Base-by-base conservation (phyloP, 352 stramenopile species). In the Phytophthora megakarya region DNA sequence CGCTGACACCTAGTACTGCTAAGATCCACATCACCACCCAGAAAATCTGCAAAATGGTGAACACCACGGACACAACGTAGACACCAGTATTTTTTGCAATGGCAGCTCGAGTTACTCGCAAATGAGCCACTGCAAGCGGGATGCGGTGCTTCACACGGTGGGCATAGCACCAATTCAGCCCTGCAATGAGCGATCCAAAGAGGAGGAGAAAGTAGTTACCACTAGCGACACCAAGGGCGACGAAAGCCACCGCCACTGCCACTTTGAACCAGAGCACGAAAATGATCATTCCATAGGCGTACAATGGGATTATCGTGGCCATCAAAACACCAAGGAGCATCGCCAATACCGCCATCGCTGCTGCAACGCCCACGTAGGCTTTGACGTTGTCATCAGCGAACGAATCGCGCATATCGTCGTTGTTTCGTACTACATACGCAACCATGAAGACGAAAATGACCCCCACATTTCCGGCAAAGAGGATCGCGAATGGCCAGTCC, bases 51-150 rank as follows among this genome's bases (percentile, higher is more conserved):
- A 97, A 43, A 50, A 96, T 56, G 38, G 96, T 79, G 23, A 88
- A 89, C 22, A 88, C 26, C 43, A 97, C 88, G 13, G 91, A 84
- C 6, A 96, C 61, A 9, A 82, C 35, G 59, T 96, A 90, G 38
- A 89, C 84, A 8, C 82, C 80, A 56, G 67, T 73, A 70, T 97
- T 92, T 56, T 89, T 89, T 30, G 84, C 85, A 35, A 98, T 89
- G 8, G 91, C 92, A n/a, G 81, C 82, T 11, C 90, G 76, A 2
- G 87, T 92, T 11, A 93, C 86, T 15, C 76, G 71, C 28, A 98
- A 67, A 70, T 98, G 98, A 11, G 92, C 85, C 15, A 89, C 80
- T 10, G 93, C 93, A 62, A 98, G 97, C 26, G 93, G 90, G 61
- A 98, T 97, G 22, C 89, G 84, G 76, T 91, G 43, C 84, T 80